A percentile compares a stretch with the other conserved stretches of the same genome.
These are phyloP conservation scores for Climacium dendroides DNA, from an alignment of 225 moss, liverwort and hornwort genomes.

Conservation along the genomic window DNA sequence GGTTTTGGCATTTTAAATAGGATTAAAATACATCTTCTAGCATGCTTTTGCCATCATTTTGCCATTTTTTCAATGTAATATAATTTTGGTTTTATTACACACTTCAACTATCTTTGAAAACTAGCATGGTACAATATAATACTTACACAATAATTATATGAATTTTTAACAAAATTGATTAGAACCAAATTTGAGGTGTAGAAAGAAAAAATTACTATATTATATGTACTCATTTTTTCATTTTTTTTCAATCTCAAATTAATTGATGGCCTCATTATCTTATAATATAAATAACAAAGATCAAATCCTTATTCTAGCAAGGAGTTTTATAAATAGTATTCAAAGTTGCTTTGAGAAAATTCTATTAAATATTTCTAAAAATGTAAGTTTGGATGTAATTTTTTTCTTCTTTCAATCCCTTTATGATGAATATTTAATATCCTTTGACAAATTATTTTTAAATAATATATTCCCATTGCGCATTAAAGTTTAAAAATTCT, in stretches of 20 bases:
- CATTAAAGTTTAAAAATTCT: background rate
- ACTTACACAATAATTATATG: background rate
- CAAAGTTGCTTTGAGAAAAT: rapidly evolving
- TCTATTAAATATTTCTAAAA: too few species aligned
- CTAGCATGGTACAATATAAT: background rate
- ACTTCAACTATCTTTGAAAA: background rate
- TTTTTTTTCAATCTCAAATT: too few species aligned
- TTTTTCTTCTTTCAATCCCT: background rate
- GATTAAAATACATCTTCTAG: background rate
- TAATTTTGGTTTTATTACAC: background rate
- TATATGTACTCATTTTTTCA: background rate
- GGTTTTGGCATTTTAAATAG: rapidly evolving
- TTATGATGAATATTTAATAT: background rate
- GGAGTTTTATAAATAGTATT: too few species aligned
- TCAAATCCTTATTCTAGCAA: background rate
- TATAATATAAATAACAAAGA: background rate
- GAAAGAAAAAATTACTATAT: background rate
- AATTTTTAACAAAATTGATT: background rate
- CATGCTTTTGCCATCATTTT: background rate
- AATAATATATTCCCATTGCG: background rate
- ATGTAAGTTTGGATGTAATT: too few species aligned
- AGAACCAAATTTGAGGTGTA: background rate
- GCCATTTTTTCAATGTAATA: background rate
- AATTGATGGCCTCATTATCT: background rate
- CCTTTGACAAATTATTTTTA: background rate